Conservation (phyloP, 2,329 filamentous ascomycete species). For the Colletotrichum neosansevieriae region DNA sequence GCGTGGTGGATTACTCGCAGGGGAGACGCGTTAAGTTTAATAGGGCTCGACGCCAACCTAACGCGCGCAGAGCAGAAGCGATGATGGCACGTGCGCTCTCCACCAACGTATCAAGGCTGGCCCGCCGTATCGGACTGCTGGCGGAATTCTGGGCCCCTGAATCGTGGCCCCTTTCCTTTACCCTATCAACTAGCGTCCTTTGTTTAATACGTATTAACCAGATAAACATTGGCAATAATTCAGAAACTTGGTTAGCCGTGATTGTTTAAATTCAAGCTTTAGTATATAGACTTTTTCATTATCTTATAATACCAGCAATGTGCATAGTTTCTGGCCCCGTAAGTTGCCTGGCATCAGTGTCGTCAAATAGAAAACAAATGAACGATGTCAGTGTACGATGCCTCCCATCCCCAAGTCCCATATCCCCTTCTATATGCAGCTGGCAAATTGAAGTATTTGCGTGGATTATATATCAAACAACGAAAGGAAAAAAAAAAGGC, state of each 20-base stretch:
- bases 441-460: constrained; percentile 16
- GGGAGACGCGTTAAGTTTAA: constrained; percentile 47
- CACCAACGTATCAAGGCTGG: no score
- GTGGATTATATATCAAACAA: constrained; percentile 20
- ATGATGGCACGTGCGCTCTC: constrained; percentile 29
- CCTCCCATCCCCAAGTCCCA: constrained; percentile 4
- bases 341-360: constrained; percentile 28
- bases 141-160: constrained; percentile 32
- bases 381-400: constrained; percentile 18
- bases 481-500: constrained; percentile 4
- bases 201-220: constrained; percentile 8
- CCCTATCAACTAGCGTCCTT: constrained; percentile 23
- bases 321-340: constrained; percentile 4
- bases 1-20: constrained; percentile 42
- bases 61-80: constrained; percentile 42
- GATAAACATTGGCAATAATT: constrained; percentile 27
- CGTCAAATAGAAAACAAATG: constrained; percentile 29
- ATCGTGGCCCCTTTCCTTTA: constrained; percentile 22
- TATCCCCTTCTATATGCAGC: constrained; percentile 32
- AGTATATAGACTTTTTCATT: not conserved
- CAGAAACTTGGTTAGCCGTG: not conserved
- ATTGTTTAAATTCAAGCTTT: not conserved
- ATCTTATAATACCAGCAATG: constrained; percentile 15
- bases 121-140: no score
- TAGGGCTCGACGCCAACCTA: constrained; percentile 46